A percentile compares a stretch with the other conserved stretches of the same genome.
Conservation (phyloP, 1,284 basidiomycete genomes). For the Boletus semigastroideus region DNA sequence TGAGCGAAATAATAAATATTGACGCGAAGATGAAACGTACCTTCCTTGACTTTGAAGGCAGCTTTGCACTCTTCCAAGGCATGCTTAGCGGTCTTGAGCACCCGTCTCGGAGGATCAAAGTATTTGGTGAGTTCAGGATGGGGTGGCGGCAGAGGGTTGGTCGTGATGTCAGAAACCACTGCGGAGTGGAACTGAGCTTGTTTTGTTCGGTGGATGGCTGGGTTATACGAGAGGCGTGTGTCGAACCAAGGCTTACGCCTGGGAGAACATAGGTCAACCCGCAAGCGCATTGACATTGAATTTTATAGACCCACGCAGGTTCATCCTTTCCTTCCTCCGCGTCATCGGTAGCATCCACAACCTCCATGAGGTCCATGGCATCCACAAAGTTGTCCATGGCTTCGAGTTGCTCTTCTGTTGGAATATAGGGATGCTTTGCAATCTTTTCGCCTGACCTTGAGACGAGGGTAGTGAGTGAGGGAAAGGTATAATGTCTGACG, state of each 20-base stretch:
- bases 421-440: slow-evolving; percentile 78
- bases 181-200: slow-evolving; percentile 91
- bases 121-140: slow-evolving; percentile 85
- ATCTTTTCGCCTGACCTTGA: slow-evolving; percentile 76
- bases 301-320: slow-evolving; percentile 51
- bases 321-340: slow-evolving; percentile 72
- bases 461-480: slow-evolving; percentile 74
- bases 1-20: slow-evolving; percentile 3
- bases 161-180: slow-evolving; percentile 69
- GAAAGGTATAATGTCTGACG: slow-evolving; percentile 83
- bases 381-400: slow-evolving; percentile 89
- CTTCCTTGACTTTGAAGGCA: slow-evolving; percentile 74
- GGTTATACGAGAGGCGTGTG: slow-evolving; percentile 78
- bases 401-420: slow-evolving; percentile 74
- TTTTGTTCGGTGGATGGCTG: slow-evolving; percentile 87
- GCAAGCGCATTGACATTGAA: not conserved
- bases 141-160: slow-evolving; percentile 77
- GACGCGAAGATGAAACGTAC: slow-evolving; percentile 34
- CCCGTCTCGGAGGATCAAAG: slow-evolving; percentile 72
- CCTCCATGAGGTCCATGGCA: slow-evolving; percentile 79
- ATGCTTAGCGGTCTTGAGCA: slow-evolving; percentile 57
- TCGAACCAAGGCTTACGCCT: slow-evolving; percentile 79
- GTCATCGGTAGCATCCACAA: slow-evolving; percentile 87
- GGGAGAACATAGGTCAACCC: slow-evolving; percentile 5
- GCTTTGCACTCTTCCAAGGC: slow-evolving; percentile 62